phyloP scores from a whole-genome alignment of 73 alveolate species.

The Blepharisma japonicum region DNA sequence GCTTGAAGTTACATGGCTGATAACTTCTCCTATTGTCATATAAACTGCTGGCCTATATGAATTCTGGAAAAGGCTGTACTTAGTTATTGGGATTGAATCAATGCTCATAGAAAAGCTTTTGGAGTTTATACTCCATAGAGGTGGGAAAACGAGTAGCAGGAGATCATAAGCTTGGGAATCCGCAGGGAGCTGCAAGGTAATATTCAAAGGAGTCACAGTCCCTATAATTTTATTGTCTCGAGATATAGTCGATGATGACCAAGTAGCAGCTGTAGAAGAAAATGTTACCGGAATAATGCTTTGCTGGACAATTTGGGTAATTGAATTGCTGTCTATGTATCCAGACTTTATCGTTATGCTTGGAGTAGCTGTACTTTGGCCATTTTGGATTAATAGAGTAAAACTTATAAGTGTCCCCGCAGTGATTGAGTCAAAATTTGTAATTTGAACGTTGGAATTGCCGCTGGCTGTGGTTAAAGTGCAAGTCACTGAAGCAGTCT shows the following conservation, averaged over 20 bases:
- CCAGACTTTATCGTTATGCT: background rate
- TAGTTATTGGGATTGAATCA: too few species aligned
- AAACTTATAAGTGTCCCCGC: background rate
- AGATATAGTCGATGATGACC: background rate
- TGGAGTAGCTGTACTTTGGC: background rate
- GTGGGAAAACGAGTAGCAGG: background rate
- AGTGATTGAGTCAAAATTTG: background rate
- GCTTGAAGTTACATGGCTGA: too few species aligned
- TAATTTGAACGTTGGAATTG: background rate
- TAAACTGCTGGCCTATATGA: too few species aligned
- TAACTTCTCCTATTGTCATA: too few species aligned
- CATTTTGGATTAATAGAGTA: background rate
- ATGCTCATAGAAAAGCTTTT: too few species aligned
- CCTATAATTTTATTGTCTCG: background rate
- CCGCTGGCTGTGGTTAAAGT: background rate
- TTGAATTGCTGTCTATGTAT: background rate
- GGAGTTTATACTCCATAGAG: background rate
- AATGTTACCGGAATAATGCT: background rate
- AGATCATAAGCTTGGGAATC: background rate
- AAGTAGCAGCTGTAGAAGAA: background rate
- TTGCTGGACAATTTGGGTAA: background rate
- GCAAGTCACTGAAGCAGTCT: conserved; percentile 14
- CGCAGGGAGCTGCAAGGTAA: background rate
- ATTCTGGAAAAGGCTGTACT: too few species aligned
- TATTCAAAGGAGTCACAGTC: background rate